Conservation (phyloP, 805 yeast species). For the Martiniozyma abietophila region DNA sequence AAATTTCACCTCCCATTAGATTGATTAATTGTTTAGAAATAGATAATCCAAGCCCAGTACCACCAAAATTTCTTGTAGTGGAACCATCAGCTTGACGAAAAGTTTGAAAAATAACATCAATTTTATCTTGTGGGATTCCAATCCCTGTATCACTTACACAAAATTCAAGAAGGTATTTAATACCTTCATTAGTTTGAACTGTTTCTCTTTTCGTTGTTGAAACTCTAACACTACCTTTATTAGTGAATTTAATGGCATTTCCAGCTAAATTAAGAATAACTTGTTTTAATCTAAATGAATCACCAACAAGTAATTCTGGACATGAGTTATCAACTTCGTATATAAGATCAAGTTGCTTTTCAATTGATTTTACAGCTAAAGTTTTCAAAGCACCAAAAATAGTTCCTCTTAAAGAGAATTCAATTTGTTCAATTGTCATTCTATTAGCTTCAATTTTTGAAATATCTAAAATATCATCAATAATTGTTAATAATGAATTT, state of each 20-base stretch:
- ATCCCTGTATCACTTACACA: constrained; percentile 89
- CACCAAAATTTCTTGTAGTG: constrained; percentile 86
- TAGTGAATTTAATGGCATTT: constrained; percentile 83
- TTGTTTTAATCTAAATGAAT: constrained; percentile 79
- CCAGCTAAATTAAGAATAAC: constrained; percentile 83
- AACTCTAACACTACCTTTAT: constrained; percentile 70
- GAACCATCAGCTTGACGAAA: constrained; percentile 94
- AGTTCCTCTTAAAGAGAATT: constrained; percentile 77
- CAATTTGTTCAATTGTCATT: constrained; percentile 87
- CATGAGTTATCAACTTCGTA: constrained; percentile 80
- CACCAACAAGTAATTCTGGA: constrained; percentile 83
- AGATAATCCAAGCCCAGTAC: constrained; percentile 83
- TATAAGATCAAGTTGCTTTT: constrained; percentile 68
- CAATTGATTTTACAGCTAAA: constrained; percentile 81
- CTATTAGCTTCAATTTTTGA: constrained; percentile 90
- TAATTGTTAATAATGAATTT: constrained; percentile 74
- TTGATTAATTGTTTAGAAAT: constrained; percentile 82
- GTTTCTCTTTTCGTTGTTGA: constrained; percentile 37
- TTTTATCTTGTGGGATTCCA: constrained; percentile 78
- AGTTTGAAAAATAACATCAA: constrained; percentile 79
- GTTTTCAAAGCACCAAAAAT: constrained; percentile 88
- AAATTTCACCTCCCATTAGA: constrained; percentile 88
- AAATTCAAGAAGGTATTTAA: constrained; percentile 56
- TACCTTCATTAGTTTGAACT: constrained; percentile 22
- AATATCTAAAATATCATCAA: constrained; percentile 85